Evolutionary conservation across 306 rosid species (phyloP), one percentile per base, ranked within the genome.

Genomic region (Mimosa bimucronata): DNA sequence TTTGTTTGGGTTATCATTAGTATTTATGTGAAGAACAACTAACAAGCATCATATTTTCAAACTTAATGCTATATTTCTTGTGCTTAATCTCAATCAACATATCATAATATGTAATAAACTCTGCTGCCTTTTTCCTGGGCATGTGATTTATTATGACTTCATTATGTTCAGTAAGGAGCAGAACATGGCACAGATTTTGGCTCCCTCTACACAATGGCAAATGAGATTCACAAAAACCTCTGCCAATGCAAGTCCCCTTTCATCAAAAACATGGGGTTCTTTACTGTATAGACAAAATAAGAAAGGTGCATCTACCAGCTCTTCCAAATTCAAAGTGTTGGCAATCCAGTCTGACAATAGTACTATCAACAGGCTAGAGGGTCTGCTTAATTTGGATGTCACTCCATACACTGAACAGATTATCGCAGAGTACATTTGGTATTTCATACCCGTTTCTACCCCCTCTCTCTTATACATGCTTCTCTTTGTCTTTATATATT

Each of bases 381-480:
- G 69, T 81, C 81, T 96, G 26, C 92, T 96, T 31, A 90, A 93
- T 75, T 87, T 96, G 87, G 97, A 93, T 60, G 7, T 86, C 79
- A 89, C 98, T 80, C 97, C 98, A 19, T 91, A 41, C 87, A 88
- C 99, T 9, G 90, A 96, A 84, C 90, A 73, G 81, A 91, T 96
- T 71, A 93, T 96, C 83, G 99, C 99, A 25, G 99, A 96, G 81
- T 96, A 96, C 90, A 96, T 96, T 76, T 96, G 99, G 99, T 96
- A 90, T 58, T 52, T 55, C 50, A 38, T 29, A 67, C 44, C 44
- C 25, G 73, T 53, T 28, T 74, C 50, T 77, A 25, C 53, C 37
- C 15, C 25, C 31, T 66, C 76, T 61, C 52, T 31, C 74, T 13
- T 14, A 23, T 67, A 21, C 72, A 67, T 40, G 34, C 73, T 13